Evolutionary conservation across 805 yeast genomes (phyloP).

Genomic region (Pichia nakasei): DNA sequence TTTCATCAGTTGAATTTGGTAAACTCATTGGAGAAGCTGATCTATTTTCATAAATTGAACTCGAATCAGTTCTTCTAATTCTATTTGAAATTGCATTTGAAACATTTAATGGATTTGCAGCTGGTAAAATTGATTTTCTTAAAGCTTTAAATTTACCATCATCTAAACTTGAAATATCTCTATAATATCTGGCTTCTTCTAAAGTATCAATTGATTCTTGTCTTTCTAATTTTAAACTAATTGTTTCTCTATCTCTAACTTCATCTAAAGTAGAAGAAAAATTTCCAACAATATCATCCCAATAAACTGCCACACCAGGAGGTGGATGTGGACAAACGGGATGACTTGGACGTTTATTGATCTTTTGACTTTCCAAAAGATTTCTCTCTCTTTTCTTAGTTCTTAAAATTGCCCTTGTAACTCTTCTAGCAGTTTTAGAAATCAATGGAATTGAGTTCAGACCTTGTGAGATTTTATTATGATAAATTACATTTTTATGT

Average conservation of each 20-base stretch:
- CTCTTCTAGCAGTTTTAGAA: constrained; percentile 1
- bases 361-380: background rate
- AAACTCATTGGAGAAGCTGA: background rate
- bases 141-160: constrained; percentile 66
- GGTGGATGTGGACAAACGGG: constrained; percentile 6
- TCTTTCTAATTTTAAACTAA: constrained; percentile 36
- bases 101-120: constrained; percentile 13
- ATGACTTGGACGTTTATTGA: constrained; percentile 2
- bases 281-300: constrained; percentile 6
- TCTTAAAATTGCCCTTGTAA: background rate
- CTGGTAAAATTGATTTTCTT: constrained; percentile 41
- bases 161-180: constrained; percentile 47
- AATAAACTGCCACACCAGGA: constrained; percentile 2
- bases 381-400: background rate
- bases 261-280: constrained; percentile 14
- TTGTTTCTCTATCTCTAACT: constrained; percentile 24
- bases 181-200: constrained; percentile 55
- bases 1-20: background rate
- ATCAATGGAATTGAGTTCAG: background rate
- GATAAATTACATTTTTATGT: background rate
- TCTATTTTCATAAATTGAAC: background rate
- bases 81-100: background rate
- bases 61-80: background rate
- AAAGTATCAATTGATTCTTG: constrained; percentile 51
- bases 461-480: background rate